Evolutionary conservation across 2,329 filamentous ascomycete species (phyloP).

Genomic region (Cercospora canescens): DNA sequence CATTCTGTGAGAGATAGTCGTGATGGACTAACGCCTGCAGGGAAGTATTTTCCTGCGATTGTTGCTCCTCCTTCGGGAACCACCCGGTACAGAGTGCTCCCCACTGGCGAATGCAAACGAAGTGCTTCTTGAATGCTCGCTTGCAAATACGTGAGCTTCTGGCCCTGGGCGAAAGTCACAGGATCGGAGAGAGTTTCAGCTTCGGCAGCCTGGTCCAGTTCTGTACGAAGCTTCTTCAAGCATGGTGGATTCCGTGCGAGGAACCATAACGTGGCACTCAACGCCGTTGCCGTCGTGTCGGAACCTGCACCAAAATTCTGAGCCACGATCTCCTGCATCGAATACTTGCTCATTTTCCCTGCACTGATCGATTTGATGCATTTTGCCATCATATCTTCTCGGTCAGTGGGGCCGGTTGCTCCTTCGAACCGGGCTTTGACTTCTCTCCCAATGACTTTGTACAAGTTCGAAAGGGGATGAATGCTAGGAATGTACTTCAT

Average conservation of each 20-base stretch:
- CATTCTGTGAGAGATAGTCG: no score
- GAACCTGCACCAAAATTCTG: constrained; percentile 41
- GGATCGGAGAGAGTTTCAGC: constrained; percentile 33
- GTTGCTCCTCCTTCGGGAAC: constrained; percentile 40
- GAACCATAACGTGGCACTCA: constrained; percentile 38
- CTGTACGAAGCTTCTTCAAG: constrained; percentile 35
- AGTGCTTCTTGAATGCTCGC: constrained; percentile 15
- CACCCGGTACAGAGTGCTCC: constrained; percentile 40
- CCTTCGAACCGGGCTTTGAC: not conserved
- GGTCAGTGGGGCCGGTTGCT: constrained; percentile 29
- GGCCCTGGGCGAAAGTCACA: constrained; percentile 35
- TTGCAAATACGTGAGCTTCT: constrained; percentile 23
- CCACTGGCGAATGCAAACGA: constrained; percentile 28
- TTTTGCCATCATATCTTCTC: constrained; percentile 40
- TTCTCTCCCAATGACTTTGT: constrained; percentile 34
- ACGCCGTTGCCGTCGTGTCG: constrained; percentile 34
- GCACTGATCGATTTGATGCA: constrained; percentile 36
- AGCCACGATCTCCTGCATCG: constrained; percentile 36
- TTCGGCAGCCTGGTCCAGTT: constrained; percentile 33
- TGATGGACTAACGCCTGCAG: constrained; percentile 27
- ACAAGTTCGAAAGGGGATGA: not conserved
- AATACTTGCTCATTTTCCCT: constrained; percentile 34
- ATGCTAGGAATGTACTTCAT: not conserved
- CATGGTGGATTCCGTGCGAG: constrained; percentile 37
- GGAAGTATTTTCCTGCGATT: constrained; percentile 38